Percentiles rank a stretch among this genome's conserved stretches.
Evolutionary conservation across 1,284 basidiomycete genomes (phyloP).

Genomic region (Cutaneotrichosporon dermatis): DNA sequence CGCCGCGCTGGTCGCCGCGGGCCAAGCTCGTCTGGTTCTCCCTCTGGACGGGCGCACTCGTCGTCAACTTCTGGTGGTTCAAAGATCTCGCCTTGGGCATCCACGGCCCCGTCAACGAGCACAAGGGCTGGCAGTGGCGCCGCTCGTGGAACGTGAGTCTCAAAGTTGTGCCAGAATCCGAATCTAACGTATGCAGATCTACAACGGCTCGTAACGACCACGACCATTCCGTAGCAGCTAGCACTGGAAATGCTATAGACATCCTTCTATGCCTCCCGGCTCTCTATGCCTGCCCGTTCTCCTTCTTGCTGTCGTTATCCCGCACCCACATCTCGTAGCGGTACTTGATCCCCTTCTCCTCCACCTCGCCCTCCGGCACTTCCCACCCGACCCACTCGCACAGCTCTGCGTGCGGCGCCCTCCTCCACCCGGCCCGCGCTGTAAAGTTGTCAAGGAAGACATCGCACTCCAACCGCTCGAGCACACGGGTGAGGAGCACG

Average conservation of each 20-base stretch:
- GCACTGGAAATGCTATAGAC: constrained; percentile 12
- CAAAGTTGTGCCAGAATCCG: background rate
- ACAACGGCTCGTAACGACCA: constrained; percentile 20
- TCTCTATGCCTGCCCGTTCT: no score
- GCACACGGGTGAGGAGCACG: constrained; percentile 79
- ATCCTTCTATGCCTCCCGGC: constrained; percentile 31
- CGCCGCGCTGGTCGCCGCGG: constrained; percentile 57
- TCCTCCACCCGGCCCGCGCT: constrained; percentile 55
- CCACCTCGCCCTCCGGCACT: constrained; percentile 67
- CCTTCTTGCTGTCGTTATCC: no score
- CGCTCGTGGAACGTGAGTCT: constrained; percentile 42
- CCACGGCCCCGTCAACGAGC: constrained; percentile 70
- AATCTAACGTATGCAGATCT: constrained; percentile 18
- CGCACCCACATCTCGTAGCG: constrained; percentile 87
- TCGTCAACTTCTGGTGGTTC: constrained; percentile 91
- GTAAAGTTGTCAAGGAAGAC: constrained; percentile 76
- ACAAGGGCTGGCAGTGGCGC: constrained; percentile 76
- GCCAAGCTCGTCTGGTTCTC: constrained; percentile 73
- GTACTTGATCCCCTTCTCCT: constrained; percentile 75
- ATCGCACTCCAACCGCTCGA: constrained; percentile 69
- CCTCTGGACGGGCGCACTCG: constrained; percentile 58
- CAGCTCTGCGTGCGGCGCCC: constrained; percentile 60
- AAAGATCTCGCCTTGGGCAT: constrained; percentile 82
- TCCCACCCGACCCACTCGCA: constrained; percentile 71
- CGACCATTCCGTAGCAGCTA: background rate